Conservation (phyloP, 2,329 filamentous ascomycete genomes). For the Fusarium longipes region DNA sequence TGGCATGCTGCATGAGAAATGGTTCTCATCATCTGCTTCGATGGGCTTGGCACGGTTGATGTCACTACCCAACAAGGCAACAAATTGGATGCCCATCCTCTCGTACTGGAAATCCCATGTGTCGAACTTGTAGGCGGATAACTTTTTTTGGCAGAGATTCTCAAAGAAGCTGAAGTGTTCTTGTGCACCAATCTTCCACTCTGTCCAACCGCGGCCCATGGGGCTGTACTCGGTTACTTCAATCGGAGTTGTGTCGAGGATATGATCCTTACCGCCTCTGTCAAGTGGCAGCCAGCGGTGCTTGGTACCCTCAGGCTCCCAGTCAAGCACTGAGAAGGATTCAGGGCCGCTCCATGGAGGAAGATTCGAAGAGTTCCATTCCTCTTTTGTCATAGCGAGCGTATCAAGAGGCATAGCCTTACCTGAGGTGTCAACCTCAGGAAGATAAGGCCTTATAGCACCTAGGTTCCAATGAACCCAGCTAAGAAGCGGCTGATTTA, state of each 20-base stretch:
- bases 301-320: conserved; percentile 52
- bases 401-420: conserved; percentile 43
- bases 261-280: conserved; percentile 48
- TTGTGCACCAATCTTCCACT: conserved; percentile 64
- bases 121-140: conserved; percentile 61
- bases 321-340: conserved; percentile 48
- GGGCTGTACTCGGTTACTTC: conserved; percentile 59
- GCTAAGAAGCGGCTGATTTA: conserved; percentile 66
- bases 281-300: conserved; percentile 64
- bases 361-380: conserved; percentile 56
- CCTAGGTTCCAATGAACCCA: conserved; percentile 66
- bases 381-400: conserved; percentile 25
- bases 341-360: conserved; percentile 50
- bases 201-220: conserved; percentile 56
- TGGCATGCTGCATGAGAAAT: conserved; percentile 55
- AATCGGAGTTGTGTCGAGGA: conserved; percentile 60
- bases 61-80: conserved; percentile 64
- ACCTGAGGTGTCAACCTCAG: conserved; percentile 52
- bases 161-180: conserved; percentile 61
- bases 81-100: conserved; percentile 65
- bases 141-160: conserved; percentile 59
- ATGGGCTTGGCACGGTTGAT: conserved; percentile 61
- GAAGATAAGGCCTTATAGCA: conserved; percentile 64
- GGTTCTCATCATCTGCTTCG: conserved; percentile 58
- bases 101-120: conserved; percentile 61